A percentile compares a stretch with the other conserved stretches of the same genome.
phyloP scores from a whole-genome alignment of 2,329 filamentous ascomycete species.

The Beauveria australis region DNA sequence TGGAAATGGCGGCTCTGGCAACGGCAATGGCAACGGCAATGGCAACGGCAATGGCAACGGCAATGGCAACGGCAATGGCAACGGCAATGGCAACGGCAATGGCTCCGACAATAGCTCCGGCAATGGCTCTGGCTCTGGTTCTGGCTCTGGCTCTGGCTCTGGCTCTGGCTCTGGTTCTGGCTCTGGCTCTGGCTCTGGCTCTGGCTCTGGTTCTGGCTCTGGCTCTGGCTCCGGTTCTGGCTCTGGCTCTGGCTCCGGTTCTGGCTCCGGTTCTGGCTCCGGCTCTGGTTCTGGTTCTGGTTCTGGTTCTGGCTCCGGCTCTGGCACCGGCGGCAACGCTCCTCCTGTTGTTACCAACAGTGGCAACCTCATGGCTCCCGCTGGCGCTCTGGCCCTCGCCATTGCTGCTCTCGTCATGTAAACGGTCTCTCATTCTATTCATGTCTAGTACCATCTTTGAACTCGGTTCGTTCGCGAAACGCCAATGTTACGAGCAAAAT shows the following conservation, averaged over 20 bases:
- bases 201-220: background rate
- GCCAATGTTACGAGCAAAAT: constrained; percentile 5
- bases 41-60: no score
- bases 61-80: no score
- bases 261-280: no score
- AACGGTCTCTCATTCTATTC: background rate
- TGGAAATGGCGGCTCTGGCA: background rate
- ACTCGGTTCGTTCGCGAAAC: background rate
- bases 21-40: no score
- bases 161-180: no score
- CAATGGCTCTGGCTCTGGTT: no score
- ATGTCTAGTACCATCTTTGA: background rate
- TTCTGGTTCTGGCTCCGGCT: background rate
- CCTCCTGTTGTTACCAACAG: constrained; percentile 1
- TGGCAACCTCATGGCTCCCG: constrained; percentile 7
- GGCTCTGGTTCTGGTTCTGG: background rate
- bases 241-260: background rate
- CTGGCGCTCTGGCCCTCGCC: constrained; percentile 6
- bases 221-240: background rate
- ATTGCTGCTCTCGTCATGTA: constrained; percentile 10
- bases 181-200: no score
- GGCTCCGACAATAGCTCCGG: no score
- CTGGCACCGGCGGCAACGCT: background rate
- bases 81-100: no score
- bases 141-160: no score